Evolutionary conservation across 306 rosid species (phyloP).

Genomic region (Casuarina glauca): DNA sequence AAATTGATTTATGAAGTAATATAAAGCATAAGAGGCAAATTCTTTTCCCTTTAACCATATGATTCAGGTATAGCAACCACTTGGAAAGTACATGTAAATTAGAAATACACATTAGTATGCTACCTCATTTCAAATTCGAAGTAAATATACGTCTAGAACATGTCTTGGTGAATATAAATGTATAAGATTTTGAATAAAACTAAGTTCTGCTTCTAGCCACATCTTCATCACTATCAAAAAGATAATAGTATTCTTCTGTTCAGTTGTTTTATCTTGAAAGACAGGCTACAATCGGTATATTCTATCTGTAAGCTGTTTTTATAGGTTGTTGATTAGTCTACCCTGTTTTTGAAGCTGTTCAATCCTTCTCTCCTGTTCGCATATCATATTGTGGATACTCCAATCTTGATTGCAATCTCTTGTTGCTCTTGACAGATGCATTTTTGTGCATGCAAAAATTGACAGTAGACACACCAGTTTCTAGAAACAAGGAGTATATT

Average conservation of each 20-base stretch:
- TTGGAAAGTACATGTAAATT: neutral
- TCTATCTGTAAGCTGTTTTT: constrained; percentile 9
- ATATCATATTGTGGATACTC: constrained; percentile 20
- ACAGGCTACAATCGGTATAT: constrained; percentile 8
- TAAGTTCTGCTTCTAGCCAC: neutral
- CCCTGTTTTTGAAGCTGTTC: constrained; percentile 7
- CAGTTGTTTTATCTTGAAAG: constrained; percentile 13
- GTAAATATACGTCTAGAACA: neutral
- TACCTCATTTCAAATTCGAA: neutral
- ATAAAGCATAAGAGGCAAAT: neutral
- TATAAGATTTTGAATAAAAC: neutral
- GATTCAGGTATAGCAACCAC: neutral
- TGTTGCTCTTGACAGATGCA: constrained; percentile 29
- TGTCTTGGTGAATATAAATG: neutral
- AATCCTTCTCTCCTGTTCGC: constrained; percentile 4
- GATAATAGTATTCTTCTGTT: neutral
- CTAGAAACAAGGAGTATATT: constrained; percentile 92
- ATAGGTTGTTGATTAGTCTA: constrained; percentile 7
- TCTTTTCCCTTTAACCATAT: neutral
- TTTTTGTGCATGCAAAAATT: constrained; percentile 60
- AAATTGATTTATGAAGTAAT: neutral
- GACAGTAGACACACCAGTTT: constrained; percentile 83
- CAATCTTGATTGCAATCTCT: constrained; percentile 1
- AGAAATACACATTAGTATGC: neutral
- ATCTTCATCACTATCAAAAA: neutral